Evolutionary conservation across 495 filamentous ascomycete genomes (phyloP), one percentile per base, ranked within the genome.

Genomic region (Stereocaulon alpinum): DNA sequence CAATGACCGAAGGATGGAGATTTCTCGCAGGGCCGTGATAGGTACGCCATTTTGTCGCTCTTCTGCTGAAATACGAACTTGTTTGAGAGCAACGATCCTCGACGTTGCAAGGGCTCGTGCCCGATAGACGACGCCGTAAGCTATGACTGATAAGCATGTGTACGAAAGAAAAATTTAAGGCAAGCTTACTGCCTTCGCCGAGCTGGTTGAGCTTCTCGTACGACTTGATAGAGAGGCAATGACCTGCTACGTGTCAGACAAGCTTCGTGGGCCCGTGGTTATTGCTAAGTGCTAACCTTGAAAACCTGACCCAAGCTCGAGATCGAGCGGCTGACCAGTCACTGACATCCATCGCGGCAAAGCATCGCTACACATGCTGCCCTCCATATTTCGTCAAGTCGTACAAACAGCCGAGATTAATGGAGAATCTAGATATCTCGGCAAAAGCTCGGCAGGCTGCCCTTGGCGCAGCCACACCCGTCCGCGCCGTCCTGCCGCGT

Each of bases 1-100:
- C 17, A 76, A 53, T 12, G 67, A 71, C 22, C 73, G 74, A 14
- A 77, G 68, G 34, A 77, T 74, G 12, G 70, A 71, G 27, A 77
- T 76, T 50, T 77, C 75, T 32, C 75, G 72, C 20, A 77, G 57
- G 11, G 74, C 71, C 2, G 74, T 76, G 41, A 76, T 75, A 5
- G 74, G 74, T 40, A 76, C 74, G 37, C 74, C 74, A 52, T 76
- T 74, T n/a, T 72, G 72, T 40, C 74, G 70, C 55, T 76, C 70
- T 17, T 68, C 64, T 27, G 70, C 69, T 32, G 71, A 65, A 40
- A 75, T 71, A 24, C 70, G 71, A 50, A 76, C 66, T 63, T 76
- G 74, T 56, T 76, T 76, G 27, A 76, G 62, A 34, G 74, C 74
- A 40, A 76, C 74, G 32, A 76, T 63, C 32, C 64, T 63, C 15